Base-by-base conservation (phyloP, 768 basidiomycete species). In the Rhodocollybia butyracea region DNA sequence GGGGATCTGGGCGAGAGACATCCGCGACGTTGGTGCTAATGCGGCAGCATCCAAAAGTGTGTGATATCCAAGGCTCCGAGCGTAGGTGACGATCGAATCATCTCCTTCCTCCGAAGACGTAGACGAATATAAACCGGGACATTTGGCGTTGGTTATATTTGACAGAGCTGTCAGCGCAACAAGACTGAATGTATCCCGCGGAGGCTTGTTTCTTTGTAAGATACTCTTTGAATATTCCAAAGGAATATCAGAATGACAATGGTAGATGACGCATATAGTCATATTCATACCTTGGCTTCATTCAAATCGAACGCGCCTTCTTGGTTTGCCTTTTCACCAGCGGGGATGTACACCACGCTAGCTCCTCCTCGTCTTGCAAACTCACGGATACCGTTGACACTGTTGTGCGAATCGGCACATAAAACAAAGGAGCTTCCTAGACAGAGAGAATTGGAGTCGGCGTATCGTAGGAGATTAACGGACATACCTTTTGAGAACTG, bases 21-120 rank as follows among this genome's bases (percentile, higher is more conserved):
- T 78, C 17, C 73, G 64, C 7, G 89, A 83, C 1, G 88, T 86
- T 10, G 91, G 84, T 2, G 84, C 90, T 36, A 93, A 74, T 2
- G 91, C 91, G 5, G 91, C 91, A 15, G 86, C 89, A 64, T 94
- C 91, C 32, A 93, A 71, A n/a, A 94, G 69, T 1, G 85, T 89
- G 61, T 79, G 73, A 68, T 88, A 92, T 26, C 89, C 90, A 7
- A 86, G 73, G 8, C 80, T 79, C 10, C 81, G 71, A 13, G 90
- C 91, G 65, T 85, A 80, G 31, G 74, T 68, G 45, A 88, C 74
- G 54, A 87, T 76, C 1, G 84, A 83, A 5, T 91, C 48, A 17
- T 21, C n/a, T 19, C 32, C 27, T 47, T n/a, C 15, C 22, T 19
- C 4, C 15, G 34, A 38, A 32, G n/a, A 29, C 11, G 46, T 29